These are phyloP conservation scores for Nemania abortiva DNA, from an alignment of 2,329 filamentous ascomycete species.

Conservation along the genomic window DNA sequence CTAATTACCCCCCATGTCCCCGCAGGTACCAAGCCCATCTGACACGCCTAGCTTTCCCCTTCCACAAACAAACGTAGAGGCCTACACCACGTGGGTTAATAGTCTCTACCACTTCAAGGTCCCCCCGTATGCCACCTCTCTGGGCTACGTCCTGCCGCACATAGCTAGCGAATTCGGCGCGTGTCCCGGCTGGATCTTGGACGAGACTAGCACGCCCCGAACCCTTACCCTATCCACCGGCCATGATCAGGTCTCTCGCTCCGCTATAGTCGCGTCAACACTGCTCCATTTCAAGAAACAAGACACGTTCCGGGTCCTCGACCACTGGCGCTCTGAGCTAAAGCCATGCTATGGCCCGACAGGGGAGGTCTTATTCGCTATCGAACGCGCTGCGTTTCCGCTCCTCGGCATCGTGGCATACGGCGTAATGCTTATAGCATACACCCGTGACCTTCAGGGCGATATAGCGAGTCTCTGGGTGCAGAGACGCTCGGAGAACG, in stretches of 20 bases:
- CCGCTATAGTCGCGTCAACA: conserved; percentile 11
- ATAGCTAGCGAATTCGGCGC: conserved; percentile 14
- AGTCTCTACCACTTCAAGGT: conserved; percentile 36
- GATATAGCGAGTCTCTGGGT: conserved; percentile 72
- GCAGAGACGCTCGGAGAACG: conserved; percentile 70
- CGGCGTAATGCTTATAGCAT: conserved; percentile 73
- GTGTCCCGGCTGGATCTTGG: conserved; percentile 12
- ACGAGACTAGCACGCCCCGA: neutral
- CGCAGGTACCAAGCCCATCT: neutral
- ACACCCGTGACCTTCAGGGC: conserved; percentile 54
- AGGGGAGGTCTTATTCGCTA: conserved; percentile 23
- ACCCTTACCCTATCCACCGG: conserved; percentile 27
- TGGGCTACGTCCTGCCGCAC: conserved; percentile 30
- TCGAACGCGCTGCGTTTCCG: conserved; percentile 34
- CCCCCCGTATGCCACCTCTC: neutral
- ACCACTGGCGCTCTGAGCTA: conserved; percentile 27
- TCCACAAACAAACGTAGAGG: conserved; percentile 16
- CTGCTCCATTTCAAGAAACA: conserved; percentile 5
- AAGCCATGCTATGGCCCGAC: conserved; percentile 31
- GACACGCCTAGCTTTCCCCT: conserved; percentile 30
- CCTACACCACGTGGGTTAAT: conserved; percentile 22
- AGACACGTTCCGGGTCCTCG: conserved; percentile 18
- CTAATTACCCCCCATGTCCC: too few species aligned
- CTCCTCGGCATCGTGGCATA: conserved; percentile 74
- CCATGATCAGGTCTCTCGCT: conserved; percentile 17